Evolutionary conservation across 2,329 filamentous ascomycete genomes (phyloP).

Genomic region (Aplosporella prunicola): DNA sequence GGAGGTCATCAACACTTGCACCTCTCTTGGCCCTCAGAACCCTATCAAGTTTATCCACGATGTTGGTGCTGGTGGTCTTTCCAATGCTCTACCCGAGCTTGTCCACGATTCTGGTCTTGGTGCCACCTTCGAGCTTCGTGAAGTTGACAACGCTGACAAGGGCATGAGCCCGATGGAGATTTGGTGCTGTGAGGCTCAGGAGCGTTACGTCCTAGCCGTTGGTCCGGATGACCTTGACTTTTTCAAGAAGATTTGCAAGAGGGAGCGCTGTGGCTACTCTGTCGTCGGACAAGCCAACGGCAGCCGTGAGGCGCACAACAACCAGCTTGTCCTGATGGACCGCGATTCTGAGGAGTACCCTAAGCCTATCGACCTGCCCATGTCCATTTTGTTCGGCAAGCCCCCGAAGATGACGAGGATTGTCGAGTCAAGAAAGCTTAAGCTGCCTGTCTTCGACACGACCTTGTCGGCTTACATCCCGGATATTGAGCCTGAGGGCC

Average conservation of each 20-base stretch:
- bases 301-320: constrained; percentile 53
- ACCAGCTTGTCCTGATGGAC: constrained; percentile 72
- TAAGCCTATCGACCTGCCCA: constrained; percentile 77
- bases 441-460: constrained; percentile 64
- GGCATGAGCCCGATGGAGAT: constrained; percentile 95
- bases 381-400: constrained; percentile 81
- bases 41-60: constrained; percentile 97
- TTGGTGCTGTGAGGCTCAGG: constrained; percentile 96
- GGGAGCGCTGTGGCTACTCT: constrained; percentile 88
- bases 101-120: constrained; percentile 88
- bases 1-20: constrained; percentile 95
- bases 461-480: constrained; percentile 59
- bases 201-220: constrained; percentile 87
- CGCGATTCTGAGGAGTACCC: constrained; percentile 65
- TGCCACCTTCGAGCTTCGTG: constrained; percentile 86
- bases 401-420: constrained; percentile 70
- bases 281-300: constrained; percentile 69
- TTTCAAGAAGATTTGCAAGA: constrained; percentile 58
- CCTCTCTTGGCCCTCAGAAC: constrained; percentile 70
- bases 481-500: constrained; percentile 42
- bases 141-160: constrained; percentile 80
- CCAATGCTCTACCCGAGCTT: constrained; percentile 75
- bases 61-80: constrained; percentile 85
- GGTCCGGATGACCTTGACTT: constrained; percentile 68
- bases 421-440: constrained; percentile 60